Evolutionary conservation across 441 rosid genomes (phyloP), one percentile per base, ranked within the genome.

Genomic region (Pelargonium fulgidum): DNA sequence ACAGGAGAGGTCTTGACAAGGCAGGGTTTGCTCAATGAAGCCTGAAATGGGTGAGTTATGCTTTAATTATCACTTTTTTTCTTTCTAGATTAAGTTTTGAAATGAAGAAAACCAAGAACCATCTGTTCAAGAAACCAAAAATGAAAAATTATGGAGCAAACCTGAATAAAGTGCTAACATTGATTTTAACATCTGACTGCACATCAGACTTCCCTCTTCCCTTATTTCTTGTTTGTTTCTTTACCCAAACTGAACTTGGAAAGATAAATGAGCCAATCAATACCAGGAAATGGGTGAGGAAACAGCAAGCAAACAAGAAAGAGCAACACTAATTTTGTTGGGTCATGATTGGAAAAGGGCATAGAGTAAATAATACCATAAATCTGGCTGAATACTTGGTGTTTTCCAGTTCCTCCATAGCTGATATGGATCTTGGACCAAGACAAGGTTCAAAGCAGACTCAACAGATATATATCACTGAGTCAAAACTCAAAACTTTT

Each of bases 401-500:
- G 16, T 63, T 50, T 10, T n/a, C 24, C 29, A 67, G 61, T 71
- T 73, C 73, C 65, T 64, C 64, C 33, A 62, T 7, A 20, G 19
- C 62, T 50, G 20, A 69, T 10, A 62, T 62, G 67, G 45, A 65
- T 67, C 75, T 19, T 29, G 62, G 12, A 72, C 48, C 70, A 61
- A 24, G 36, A 73, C 5, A 36, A n/a, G 67, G 52, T 62, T 22
- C 39, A 13, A 62, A 29, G 42, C 65, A 62, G 14, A 17, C 65
- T 33, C 65, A 62, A n/a, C 26, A 26, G 65, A 26, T n/a, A 72
- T 22, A 67, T 45, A n/a, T 29, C 47, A 7, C 29, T 64, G 4
- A 66, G 62, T 66, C 62, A 72, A 72, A 48, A 66, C n/a, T 66
- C 62, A 72, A 72, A 48, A 66, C n/a, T 50, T 66, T 72, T 65